phyloP scores from a whole-genome alignment of 1,139 yeast species.

The Taiozyma sp. region DNA sequence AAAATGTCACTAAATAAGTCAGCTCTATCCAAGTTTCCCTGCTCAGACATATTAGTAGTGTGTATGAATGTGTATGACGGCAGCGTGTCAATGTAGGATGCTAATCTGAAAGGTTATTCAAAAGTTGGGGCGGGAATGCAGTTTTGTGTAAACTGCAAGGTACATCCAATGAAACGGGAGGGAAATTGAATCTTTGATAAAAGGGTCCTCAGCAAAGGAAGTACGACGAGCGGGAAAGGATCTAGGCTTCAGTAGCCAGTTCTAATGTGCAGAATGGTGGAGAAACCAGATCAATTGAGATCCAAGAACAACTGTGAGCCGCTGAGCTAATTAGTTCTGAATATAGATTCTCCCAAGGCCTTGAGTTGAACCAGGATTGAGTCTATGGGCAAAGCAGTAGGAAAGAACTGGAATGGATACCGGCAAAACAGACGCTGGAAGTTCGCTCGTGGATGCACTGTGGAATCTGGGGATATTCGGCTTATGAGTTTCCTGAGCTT shows the following conservation, averaged over 20 bases:
- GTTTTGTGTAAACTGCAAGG: not conserved
- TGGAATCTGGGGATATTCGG: not conserved
- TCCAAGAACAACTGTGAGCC: not conserved
- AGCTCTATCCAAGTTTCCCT: constrained; percentile 20
- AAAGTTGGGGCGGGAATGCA: not conserved
- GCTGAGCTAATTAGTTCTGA: not conserved
- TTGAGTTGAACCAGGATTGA: not conserved
- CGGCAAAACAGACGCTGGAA: not conserved
- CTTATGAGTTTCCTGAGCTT: not conserved
- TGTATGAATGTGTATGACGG: not conserved
- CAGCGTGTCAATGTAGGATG: not conserved
- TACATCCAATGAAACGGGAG: not conserved
- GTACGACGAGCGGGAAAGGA: not conserved
- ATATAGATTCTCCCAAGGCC: not conserved
- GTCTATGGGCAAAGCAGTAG: not conserved
- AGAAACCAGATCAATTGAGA: not conserved
- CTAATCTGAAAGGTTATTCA: not conserved
- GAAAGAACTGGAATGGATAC: not conserved
- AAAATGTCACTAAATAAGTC: constrained; percentile 28
- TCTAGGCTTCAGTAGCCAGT: not conserved
- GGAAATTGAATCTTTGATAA: not conserved
- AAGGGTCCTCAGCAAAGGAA: not conserved
- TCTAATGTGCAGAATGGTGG: not conserved
- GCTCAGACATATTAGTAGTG: constrained; percentile 10
- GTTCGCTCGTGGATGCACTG: not conserved